These are phyloP conservation scores for Suhomyces maxii DNA, from an alignment of 1,139 yeast species.

Conservation along the genomic window DNA sequence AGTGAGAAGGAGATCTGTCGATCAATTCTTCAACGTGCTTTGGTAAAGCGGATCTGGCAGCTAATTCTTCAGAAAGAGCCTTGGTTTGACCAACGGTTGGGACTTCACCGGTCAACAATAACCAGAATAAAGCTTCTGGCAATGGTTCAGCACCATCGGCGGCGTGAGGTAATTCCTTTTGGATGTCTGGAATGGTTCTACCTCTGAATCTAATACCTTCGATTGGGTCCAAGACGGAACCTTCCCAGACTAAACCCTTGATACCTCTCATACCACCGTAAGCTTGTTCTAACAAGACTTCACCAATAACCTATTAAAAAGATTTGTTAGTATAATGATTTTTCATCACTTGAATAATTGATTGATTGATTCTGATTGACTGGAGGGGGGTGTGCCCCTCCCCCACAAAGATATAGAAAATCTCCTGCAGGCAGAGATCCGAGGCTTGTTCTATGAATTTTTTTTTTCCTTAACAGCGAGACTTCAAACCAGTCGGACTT, in stretches of 20 bases:
- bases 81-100: slow-evolving; percentile 78
- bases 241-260: slow-evolving; percentile 98
- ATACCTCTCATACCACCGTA: slow-evolving; percentile 99
- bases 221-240: slow-evolving; percentile 95
- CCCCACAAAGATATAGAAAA: slow-evolving; percentile 6
- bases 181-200: slow-evolving; percentile 93
- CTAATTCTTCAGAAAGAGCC: slow-evolving; percentile 77
- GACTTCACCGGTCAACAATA: slow-evolving; percentile 85
- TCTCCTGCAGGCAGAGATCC: background rate
- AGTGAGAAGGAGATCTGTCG: slow-evolving; percentile 78
- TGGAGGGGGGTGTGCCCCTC: slow-evolving; percentile 8
- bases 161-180: slow-evolving; percentile 88
- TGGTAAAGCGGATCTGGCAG: slow-evolving; percentile 83
- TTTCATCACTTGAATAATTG: background rate
- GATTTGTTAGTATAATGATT: slow-evolving; percentile 4
- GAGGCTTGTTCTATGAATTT: background rate
- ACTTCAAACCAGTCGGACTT: too few relatives aligned
- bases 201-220: slow-evolving; percentile 99
- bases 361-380: background rate
- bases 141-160: slow-evolving; percentile 82
- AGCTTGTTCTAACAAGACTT: slow-evolving; percentile 92
- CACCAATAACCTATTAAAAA: slow-evolving; percentile 65
- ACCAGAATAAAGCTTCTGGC: slow-evolving; percentile 94
- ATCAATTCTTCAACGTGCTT: slow-evolving; percentile 80
- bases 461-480: too few relatives aligned